Percentiles rank a stretch among this genome's conserved stretches.
These are phyloP conservation scores for Anthoceros angustus DNA, from an alignment of 225 moss, liverwort and hornwort genomes.

Conservation along the genomic window DNA sequence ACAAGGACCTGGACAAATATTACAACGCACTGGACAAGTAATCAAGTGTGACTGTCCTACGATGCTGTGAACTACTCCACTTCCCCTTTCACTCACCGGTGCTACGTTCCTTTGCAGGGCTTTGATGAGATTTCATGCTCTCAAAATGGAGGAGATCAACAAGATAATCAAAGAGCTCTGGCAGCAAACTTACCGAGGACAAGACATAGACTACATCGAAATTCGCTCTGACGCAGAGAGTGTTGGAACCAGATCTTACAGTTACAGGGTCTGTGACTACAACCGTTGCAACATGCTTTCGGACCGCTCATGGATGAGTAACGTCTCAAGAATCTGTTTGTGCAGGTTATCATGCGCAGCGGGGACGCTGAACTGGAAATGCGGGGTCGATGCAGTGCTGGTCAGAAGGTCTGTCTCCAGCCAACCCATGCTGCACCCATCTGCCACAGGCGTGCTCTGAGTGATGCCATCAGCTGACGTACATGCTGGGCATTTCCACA, in stretches of 20 bases:
- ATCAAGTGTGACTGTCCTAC: slow-evolving; percentile 1
- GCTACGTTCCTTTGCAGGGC: slow-evolving; percentile 39
- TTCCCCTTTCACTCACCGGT: neutral
- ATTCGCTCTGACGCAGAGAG: slow-evolving; percentile 95
- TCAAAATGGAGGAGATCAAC: slow-evolving; percentile 99
- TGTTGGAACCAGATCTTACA: slow-evolving; percentile 83
- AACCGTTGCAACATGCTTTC: too few relatives aligned
- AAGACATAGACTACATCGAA: slow-evolving; percentile 96
- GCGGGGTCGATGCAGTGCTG: slow-evolving; percentile 99
- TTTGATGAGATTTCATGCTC: slow-evolving; percentile 86
- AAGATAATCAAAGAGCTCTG: slow-evolving; percentile 95
- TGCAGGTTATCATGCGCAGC: slow-evolving; percentile 91
- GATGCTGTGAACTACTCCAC: neutral
- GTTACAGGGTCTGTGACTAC: slow-evolving; percentile 61
- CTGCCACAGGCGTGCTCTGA: too few relatives aligned
- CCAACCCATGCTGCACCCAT: neutral
- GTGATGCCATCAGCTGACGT: too few relatives aligned
- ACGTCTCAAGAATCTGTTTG: neutral
- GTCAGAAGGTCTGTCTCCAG: slow-evolving; percentile 56
- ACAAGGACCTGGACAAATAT: slow-evolving; percentile 98
- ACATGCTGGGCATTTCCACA: slow-evolving; percentile 13
- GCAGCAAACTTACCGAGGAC: slow-evolving; percentile 98
- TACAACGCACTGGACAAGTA: slow-evolving; percentile 95
- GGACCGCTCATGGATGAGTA: too few relatives aligned
- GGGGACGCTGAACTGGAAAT: slow-evolving; percentile 98